A percentile compares a stretch with the other conserved stretches of the same genome.
These are phyloP conservation scores for Willaertia magna DNA, from an alignment of 208 protist species.

Conservation along the genomic window DNA sequence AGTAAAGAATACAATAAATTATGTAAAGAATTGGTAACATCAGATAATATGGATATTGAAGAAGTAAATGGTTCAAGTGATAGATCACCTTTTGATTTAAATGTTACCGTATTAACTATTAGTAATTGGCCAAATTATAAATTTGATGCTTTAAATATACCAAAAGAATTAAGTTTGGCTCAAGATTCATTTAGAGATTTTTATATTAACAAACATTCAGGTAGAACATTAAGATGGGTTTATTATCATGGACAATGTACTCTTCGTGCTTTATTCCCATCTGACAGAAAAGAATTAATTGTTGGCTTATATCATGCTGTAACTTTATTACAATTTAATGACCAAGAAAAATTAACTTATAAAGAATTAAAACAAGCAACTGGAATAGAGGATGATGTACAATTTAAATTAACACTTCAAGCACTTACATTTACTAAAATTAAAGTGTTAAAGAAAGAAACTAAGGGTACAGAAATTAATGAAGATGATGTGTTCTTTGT, in stretches of 20 bases:
- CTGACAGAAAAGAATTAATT: constrained; percentile 52
- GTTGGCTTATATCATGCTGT: constrained; percentile 75
- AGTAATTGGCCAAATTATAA: constrained; percentile 58
- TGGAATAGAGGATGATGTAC: constrained; percentile 35
- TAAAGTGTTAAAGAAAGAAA: constrained; percentile 29
- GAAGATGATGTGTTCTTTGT: not conserved
- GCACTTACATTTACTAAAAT: constrained; percentile 47
- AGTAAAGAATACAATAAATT: not conserved
- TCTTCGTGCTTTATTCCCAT: constrained; percentile 39
- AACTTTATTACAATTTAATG: constrained; percentile 71
- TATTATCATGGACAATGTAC: constrained; percentile 42
- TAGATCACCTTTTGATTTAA: constrained; percentile 11
- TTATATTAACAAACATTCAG: constrained; percentile 46
- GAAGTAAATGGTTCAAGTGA: not conserved
- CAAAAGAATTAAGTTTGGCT: constrained; percentile 20
- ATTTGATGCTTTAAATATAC: constrained; percentile 30
- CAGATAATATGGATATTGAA: constrained; percentile 55
- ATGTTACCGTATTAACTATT: constrained; percentile 52
- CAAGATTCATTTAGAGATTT: constrained; percentile 47
- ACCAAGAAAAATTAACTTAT: constrained; percentile 31
- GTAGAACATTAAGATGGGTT: constrained; percentile 49
- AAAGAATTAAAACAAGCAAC: constrained; percentile 48
- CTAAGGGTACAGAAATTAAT: constrained; percentile 9
- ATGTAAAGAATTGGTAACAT: constrained; percentile 52
- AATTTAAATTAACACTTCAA: constrained; percentile 49